Evolutionary conservation across 345 rosid genomes (phyloP).

Genomic region (sweet orange (Citrus sinensis)): DVS_A1.0 CM039163.1:6785001-6785500

Average conservation of each 20-base stretch:
- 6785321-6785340: not conserved
- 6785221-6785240: not conserved
- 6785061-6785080: not conserved
- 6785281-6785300: not conserved
- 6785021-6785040: not conserved
- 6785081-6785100: not conserved
- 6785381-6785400: not conserved
- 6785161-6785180: not conserved
- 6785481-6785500: not conserved
- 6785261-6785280: not conserved
- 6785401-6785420: not conserved
- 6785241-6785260: not conserved
- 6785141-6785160: not conserved
- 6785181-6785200: not conserved
- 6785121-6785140: not conserved
- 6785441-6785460: conserved; percentile 1
- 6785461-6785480: not conserved
- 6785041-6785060: not conserved
- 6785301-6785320: not conserved
- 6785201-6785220: not conserved
- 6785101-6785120: not conserved
- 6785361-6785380: not conserved
- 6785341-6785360: not conserved
- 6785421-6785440: not conserved
- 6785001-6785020: not conserved